Conservation (phyloP, 2,329 filamentous ascomycete species). For the Botrytis squamosa region DNA sequence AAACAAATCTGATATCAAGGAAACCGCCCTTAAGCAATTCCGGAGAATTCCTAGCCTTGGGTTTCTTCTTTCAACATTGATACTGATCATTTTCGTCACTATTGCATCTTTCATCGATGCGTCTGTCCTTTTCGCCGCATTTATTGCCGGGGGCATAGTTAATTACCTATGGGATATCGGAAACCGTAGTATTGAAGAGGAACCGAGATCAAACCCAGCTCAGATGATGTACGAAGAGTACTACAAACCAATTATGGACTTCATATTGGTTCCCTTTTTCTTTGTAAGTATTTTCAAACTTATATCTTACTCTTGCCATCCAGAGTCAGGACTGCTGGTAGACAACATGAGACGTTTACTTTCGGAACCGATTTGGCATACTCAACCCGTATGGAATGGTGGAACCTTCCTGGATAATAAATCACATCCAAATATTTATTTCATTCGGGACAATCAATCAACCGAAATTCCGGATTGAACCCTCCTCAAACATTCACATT, state of each 20-base stretch:
- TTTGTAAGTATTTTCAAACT: conserved; percentile 49
- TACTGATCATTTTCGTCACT: conserved; percentile 30
- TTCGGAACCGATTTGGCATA: neutral
- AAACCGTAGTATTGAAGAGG: neutral
- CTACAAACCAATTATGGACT: conserved; percentile 36
- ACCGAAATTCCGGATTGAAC: neutral
- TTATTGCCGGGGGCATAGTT: conserved; percentile 48
- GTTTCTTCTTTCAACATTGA: conserved; percentile 28
- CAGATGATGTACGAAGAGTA: conserved; percentile 34
- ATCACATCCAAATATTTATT: neutral
- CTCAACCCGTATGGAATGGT: neutral
- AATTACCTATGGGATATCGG: conserved; percentile 45
- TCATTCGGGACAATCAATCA: neutral
- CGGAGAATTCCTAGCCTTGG: conserved; percentile 22
- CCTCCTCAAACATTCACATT: neutral
- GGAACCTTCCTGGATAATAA: neutral
- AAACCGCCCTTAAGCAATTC: neutral
- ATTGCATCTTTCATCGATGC: conserved; percentile 46
- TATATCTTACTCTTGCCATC: neutral
- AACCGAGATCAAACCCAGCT: conserved; percentile 12
- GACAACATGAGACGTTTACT: neutral
- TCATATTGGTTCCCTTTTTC: conserved; percentile 57
- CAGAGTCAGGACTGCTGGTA: neutral
- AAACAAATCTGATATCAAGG: neutral
- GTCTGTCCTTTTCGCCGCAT: conserved; percentile 51